Conservation (phyloP, 257 asterid genomes). For the Knoxia roxburghii region DNA sequence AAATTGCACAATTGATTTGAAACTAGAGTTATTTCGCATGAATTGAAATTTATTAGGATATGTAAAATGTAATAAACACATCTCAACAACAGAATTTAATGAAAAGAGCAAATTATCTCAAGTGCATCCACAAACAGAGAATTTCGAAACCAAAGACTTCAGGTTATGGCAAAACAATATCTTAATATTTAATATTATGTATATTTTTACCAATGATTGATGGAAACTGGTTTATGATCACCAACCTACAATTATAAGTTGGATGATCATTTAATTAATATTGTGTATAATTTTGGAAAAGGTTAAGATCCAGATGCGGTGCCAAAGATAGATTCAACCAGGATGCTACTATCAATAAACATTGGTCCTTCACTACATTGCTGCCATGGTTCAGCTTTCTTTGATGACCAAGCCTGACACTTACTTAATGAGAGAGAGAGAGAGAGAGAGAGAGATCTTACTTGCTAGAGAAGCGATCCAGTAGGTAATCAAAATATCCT, state of each 20-base stretch:
- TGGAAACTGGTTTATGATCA: neutral
- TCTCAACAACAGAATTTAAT: neutral
- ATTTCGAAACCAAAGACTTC: neutral
- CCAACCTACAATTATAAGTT: neutral
- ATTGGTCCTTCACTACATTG: neutral
- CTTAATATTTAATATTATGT: neutral
- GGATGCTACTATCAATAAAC: neutral
- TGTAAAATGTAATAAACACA: neutral
- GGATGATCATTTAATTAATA: neutral
- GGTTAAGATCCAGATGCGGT: neutral
- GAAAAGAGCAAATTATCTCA: neutral
- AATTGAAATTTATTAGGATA: neutral
- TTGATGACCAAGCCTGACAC: neutral
- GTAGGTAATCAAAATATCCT: slow-evolving; percentile 74
- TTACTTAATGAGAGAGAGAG: neutral
- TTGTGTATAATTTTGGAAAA: neutral
- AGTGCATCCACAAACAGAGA: neutral
- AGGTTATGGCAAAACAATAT: neutral
- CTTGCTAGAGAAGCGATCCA: slow-evolving; percentile 89
- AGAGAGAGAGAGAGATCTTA: slow-evolving; percentile 30
- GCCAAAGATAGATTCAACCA: neutral
- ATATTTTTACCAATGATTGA: neutral
- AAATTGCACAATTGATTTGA: no score
- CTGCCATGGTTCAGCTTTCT: neutral
- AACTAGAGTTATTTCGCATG: neutral